These are phyloP conservation scores for Penicillium sp. DNA, from an alignment of 2,329 filamentous ascomycete genomes.

Conservation along the genomic window DNA sequence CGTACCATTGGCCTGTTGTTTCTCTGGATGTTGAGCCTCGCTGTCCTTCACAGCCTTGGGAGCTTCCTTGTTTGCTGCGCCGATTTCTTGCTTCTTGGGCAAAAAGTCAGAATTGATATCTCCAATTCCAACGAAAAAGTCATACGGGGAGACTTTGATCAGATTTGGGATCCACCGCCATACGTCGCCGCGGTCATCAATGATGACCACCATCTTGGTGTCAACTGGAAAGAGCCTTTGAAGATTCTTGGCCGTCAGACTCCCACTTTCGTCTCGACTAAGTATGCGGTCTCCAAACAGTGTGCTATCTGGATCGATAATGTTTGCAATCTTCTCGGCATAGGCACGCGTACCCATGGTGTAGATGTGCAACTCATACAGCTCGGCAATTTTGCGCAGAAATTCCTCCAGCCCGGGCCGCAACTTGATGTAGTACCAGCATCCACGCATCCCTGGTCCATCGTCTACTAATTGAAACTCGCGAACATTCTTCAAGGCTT, in stretches of 20 bases:
- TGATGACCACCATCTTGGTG: conserved; percentile 98
- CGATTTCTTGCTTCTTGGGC: conserved; percentile 61
- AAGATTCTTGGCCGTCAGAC: conserved; percentile 81
- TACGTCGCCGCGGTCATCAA: conserved; percentile 92
- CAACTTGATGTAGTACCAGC: conserved; percentile 98
- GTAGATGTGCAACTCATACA: conserved; percentile 96
- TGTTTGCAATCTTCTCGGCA: conserved; percentile 80
- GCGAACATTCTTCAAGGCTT: conserved; percentile 80
- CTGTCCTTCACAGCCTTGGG: conserved; percentile 25
- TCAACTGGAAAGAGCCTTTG: conserved; percentile 91
- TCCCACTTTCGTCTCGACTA: conserved; percentile 94
- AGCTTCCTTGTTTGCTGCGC: conserved; percentile 43
- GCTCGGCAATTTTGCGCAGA: conserved; percentile 65
- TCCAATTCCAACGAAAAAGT: conserved; percentile 96
- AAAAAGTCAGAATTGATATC: conserved; percentile 98
- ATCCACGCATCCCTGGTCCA: conserved; percentile 65
- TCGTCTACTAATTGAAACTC: conserved; percentile 88
- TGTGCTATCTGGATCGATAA: conserved; percentile 83
- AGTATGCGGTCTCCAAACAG: conserved; percentile 93
- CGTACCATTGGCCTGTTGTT: conserved; percentile 33
- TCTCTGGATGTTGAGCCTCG: conserved; percentile 14
- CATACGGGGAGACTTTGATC: conserved; percentile 90
- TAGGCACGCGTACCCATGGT: conserved; percentile 99
- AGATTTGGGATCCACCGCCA: conserved; percentile 92
- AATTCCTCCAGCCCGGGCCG: conserved; percentile 81